phyloP scores from a whole-genome alignment of 148 eudicot species.

The Rhododendron molle region DNA sequence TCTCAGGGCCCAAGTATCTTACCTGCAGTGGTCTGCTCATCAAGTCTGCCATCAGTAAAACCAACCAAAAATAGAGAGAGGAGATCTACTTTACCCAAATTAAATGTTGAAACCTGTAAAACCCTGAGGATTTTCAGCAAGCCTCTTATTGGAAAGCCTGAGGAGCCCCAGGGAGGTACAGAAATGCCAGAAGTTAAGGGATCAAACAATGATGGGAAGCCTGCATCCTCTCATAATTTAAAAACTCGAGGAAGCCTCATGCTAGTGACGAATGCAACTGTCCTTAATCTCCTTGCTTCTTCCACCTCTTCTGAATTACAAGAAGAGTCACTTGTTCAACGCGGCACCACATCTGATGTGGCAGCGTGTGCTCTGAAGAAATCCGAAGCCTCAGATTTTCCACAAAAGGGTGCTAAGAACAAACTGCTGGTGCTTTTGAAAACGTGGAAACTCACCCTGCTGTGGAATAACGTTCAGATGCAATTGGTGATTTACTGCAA shows the following conservation, averaged over 20 bases:
- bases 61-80: slow-evolving; percentile 46
- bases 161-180: slow-evolving; percentile 55
- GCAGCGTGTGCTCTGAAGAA: slow-evolving; percentile 43
- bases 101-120: slow-evolving; percentile 45
- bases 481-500: slow-evolving; percentile 35
- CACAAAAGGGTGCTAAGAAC: slow-evolving; percentile 38
- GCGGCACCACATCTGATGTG: slow-evolving; percentile 32
- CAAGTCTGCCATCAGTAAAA: slow-evolving; percentile 28
- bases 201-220: slow-evolving; percentile 33
- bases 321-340: slow-evolving; percentile 38
- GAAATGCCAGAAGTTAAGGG: slow-evolving; percentile 62
- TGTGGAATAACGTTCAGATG: slow-evolving; percentile 42
- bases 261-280: slow-evolving; percentile 21
- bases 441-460: slow-evolving; percentile 31
- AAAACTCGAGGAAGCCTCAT: slow-evolving; percentile 33
- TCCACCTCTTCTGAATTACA: slow-evolving; percentile 48
- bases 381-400: slow-evolving; percentile 51
- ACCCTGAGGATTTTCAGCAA: slow-evolving; percentile 55
- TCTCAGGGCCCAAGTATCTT: slow-evolving; percentile 10
- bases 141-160: slow-evolving; percentile 64
- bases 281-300: slow-evolving; percentile 65
- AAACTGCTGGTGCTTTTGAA: slow-evolving; percentile 22
- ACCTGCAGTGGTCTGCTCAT: slow-evolving; percentile 3
- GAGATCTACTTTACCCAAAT: slow-evolving; percentile 29
- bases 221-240: slow-evolving; percentile 24